Percentiles rank a stretch among this genome's conserved stretches.
Conservation (phyloP, 495 filamentous ascomycete species). For the Achaetomiella virescens region DNA sequence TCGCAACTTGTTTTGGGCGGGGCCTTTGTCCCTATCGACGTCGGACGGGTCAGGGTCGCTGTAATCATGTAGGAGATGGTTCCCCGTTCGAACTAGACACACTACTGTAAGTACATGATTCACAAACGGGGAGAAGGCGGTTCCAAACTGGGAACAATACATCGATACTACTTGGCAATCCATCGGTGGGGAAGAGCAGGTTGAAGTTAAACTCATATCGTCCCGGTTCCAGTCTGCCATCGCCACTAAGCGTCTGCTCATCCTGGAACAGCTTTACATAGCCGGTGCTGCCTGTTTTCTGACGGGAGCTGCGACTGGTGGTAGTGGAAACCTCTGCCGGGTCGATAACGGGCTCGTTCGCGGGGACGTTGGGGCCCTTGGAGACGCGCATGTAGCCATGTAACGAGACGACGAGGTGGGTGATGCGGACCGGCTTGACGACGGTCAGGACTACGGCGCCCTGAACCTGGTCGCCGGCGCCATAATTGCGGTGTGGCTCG, state of each 20-base stretch:
- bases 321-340: conserved; percentile 34
- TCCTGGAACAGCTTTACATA: conserved; percentile 84
- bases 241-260: conserved; percentile 82
- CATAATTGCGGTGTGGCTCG: conserved; percentile 84
- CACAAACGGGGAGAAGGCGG: neutral
- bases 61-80: conserved; percentile 87
- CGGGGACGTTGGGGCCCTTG: conserved; percentile 62
- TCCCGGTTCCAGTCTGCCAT: conserved; percentile 77
- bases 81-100: conserved; percentile 80
- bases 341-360: conserved; percentile 48
- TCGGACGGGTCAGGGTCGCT: conserved; percentile 83
- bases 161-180: conserved; percentile 87
- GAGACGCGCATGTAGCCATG: conserved; percentile 87
- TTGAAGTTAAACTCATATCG: conserved; percentile 93
- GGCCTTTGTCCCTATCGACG: conserved; percentile 50
- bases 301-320: conserved; percentile 45
- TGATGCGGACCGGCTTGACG: conserved; percentile 75
- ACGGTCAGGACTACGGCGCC: conserved; percentile 78
- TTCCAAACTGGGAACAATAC: conserved; percentile 49
- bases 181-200: conserved; percentile 66
- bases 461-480: conserved; percentile 53
- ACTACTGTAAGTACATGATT: conserved; percentile 17
- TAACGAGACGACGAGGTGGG: conserved; percentile 80
- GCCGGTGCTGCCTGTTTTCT: conserved; percentile 74
- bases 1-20: conserved; percentile 72